Conservation (phyloP, 148 eudicot genomes). For the Selenicereus undatus region DNA sequence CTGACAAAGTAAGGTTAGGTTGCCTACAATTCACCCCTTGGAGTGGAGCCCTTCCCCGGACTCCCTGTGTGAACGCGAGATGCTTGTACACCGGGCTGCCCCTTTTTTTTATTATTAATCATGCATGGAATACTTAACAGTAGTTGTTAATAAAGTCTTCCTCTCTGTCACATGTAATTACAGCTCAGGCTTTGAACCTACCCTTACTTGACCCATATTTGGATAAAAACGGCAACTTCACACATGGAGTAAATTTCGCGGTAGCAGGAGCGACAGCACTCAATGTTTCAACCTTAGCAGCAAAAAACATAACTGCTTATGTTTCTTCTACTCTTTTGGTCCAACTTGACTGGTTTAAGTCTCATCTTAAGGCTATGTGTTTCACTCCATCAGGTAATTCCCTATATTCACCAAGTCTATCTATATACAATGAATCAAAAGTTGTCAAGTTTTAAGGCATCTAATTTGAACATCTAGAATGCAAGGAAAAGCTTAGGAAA, state of each 20-base stretch:
- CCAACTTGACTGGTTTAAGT: not conserved
- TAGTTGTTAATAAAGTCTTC: too few relatives aligned
- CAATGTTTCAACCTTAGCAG: not conserved
- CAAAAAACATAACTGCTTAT: not conserved
- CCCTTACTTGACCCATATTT: not conserved
- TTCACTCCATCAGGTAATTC: not conserved
- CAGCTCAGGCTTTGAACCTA: not conserved
- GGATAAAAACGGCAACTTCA: not conserved
- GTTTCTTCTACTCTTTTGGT: not conserved
- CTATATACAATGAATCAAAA: too few relatives aligned
- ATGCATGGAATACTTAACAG: too few relatives aligned
- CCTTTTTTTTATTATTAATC: too few relatives aligned
- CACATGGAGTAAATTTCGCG: conserved; percentile 1
- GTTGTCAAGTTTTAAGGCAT: too few relatives aligned
- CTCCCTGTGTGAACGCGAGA: too few relatives aligned
- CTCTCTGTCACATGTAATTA: too few relatives aligned
- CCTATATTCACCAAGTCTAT: not conserved
- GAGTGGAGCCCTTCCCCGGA: too few relatives aligned
- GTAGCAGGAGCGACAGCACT: not conserved
- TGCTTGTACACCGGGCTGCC: too few relatives aligned
- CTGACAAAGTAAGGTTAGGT: too few relatives aligned
- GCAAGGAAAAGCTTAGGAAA: not conserved
- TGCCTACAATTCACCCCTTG: too few relatives aligned
- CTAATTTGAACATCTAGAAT: not conserved
- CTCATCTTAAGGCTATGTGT: not conserved